phyloP scores from a whole-genome alignment of 2,329 filamentous ascomycete genomes.

The Beauveria pseudobassiana region DNA sequence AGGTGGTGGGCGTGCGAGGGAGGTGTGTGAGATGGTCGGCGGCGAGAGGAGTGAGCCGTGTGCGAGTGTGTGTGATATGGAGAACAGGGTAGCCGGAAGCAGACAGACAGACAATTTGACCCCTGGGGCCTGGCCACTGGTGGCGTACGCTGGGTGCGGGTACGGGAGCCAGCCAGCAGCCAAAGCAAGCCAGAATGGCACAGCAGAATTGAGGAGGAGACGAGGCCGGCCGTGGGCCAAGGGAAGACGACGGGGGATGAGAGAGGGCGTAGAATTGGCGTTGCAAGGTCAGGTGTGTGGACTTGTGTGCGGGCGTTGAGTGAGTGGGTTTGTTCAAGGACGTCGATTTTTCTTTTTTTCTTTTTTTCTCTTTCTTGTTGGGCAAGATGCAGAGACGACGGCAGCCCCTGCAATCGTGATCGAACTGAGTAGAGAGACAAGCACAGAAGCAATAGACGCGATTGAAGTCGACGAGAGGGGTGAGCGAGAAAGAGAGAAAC shows the following conservation, averaged over 20 bases:
- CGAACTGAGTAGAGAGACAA: too few relatives aligned
- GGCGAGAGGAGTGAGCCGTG: not conserved
- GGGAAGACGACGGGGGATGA: too few relatives aligned
- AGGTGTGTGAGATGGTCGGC: not conserved
- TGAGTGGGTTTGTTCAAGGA: too few relatives aligned
- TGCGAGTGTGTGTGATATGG: not conserved
- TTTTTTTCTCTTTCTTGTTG: too few relatives aligned
- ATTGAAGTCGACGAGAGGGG: not conserved
- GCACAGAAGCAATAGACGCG: not conserved
- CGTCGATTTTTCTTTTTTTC: too few relatives aligned
- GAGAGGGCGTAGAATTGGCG: not conserved
- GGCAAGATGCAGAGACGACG: too few relatives aligned
- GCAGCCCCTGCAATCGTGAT: too few relatives aligned
- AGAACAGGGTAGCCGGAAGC: conserved; percentile 9
- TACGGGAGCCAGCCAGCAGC: not conserved
- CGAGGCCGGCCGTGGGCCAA: not conserved
- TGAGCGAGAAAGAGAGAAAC: not conserved
- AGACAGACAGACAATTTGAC: conserved; percentile 4
- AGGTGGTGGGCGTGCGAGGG: not conserved
- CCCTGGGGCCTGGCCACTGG: not conserved
- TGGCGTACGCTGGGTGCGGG: conserved; percentile 5
- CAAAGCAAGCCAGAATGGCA: not conserved
- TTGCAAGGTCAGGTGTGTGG: too few relatives aligned
- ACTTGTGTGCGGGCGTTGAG: not conserved
- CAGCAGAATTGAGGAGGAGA: not conserved